phyloP scores from a whole-genome alignment of 1,284 basidiomycete species.

The Thecaphora frezii region DNA sequence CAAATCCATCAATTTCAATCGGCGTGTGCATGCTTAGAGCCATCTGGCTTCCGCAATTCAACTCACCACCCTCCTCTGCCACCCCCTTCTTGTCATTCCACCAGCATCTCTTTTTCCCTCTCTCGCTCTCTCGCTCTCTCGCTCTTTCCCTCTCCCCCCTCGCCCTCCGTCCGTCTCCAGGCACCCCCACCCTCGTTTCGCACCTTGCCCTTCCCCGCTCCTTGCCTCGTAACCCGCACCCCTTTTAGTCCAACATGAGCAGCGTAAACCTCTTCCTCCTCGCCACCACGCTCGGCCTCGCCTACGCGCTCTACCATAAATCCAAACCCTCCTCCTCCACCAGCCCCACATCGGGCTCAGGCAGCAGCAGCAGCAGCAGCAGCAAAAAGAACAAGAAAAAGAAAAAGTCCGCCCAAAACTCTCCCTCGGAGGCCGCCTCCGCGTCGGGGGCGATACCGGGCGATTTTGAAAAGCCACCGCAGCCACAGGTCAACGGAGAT shows the following conservation, averaged over 20 bases:
- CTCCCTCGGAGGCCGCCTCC: no score
- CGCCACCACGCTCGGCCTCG: not conserved
- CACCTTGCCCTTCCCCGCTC: not conserved
- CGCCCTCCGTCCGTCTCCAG: no score
- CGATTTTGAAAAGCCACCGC: not conserved
- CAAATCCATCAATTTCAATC: no score
- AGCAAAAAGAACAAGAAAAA: constrained; percentile 25
- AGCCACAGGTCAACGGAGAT: not conserved
- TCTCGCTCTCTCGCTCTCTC: no score
- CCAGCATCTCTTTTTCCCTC: no score
- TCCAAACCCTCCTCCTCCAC: not conserved
- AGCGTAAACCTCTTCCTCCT: not conserved
- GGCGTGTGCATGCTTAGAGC: no score
- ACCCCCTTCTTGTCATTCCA: no score
- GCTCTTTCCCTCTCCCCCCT: no score
- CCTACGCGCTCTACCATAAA: constrained; percentile 2
- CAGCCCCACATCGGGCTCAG: constrained; percentile 5
- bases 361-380: constrained; percentile 6
- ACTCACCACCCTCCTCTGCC: no score
- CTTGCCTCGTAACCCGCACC: not conserved
- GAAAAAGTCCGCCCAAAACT: not conserved
- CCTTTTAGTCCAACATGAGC: not conserved
- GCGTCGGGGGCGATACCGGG: no score
- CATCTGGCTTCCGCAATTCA: no score
- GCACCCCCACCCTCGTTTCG: not conserved